Percentiles rank a stretch among this genome's conserved stretches.
Evolutionary conservation across 352 stramenopile genomes (phyloP).

Genomic region (Phytophthora tubulina): DNA sequence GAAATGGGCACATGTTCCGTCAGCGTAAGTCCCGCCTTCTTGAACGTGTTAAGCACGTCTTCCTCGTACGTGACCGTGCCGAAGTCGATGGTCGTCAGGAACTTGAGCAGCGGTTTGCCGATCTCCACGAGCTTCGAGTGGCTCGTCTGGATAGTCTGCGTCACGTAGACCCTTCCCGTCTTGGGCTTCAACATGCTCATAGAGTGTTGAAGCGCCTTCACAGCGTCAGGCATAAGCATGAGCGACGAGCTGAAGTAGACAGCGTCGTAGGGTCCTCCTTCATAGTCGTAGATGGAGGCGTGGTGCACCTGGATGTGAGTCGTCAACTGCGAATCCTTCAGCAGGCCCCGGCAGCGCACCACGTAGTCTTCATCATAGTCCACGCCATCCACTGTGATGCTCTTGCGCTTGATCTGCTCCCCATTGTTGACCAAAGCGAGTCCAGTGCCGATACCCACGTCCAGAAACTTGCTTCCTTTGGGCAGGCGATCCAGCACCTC

Average conservation of each 20-base stretch:
- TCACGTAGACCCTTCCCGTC: constrained; percentile 87
- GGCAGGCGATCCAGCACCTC: constrained; percentile 77
- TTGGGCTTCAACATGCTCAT: constrained; percentile 67
- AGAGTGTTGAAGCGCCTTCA: constrained; percentile 78
- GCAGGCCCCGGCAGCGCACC: constrained; percentile 61
- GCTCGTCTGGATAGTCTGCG: constrained; percentile 92
- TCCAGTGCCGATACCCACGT: constrained; percentile 92
- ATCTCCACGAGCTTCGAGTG: constrained; percentile 72
- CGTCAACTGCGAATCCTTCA: constrained; percentile 52
- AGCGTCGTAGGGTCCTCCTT: constrained; percentile 81
- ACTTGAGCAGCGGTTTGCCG: constrained; percentile 93
- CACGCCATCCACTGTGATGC: constrained; percentile 84
- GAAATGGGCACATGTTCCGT: constrained; percentile 70
- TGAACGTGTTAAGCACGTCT: constrained; percentile 74
- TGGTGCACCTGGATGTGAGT: constrained; percentile 70
- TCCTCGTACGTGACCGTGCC: constrained; percentile 88
- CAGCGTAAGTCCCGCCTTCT: constrained; percentile 68
- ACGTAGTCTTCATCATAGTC: constrained; percentile 93
- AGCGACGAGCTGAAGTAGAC: constrained; percentile 94
- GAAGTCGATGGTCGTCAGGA: constrained; percentile 95
- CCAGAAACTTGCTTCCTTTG: constrained; percentile 70
- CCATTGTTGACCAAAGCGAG: constrained; percentile 73
- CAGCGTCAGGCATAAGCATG: constrained; percentile 92
- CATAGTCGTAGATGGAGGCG: constrained; percentile 86
- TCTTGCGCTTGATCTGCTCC: constrained; percentile 70